Evolutionary conservation across 2,329 filamentous ascomycete genomes (phyloP), one percentile per base, ranked within the genome.

Genomic region (Phaeoacremonium minimum): DNA sequence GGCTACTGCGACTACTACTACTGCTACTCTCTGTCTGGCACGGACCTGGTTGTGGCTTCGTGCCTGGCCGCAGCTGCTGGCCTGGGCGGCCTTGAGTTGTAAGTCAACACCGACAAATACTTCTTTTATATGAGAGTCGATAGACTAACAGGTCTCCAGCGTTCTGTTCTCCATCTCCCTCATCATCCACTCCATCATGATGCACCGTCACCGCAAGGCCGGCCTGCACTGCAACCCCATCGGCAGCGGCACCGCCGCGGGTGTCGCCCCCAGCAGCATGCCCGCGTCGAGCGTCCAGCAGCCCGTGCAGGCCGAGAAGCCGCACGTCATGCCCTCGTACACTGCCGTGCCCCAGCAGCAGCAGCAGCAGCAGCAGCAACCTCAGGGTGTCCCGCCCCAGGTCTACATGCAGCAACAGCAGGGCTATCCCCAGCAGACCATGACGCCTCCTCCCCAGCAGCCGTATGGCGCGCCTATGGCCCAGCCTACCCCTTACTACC

Each of bases 51-150:
- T 3, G 48, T 51, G 14, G 48, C 41, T 14, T 38, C 35, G 19
- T 60, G 49, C 43, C 42, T 55, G 37, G 59, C 60, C 0, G 61
- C 57, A 4, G 61, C 58, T 0, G 55, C 63, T 4, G 66, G 54
- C 3, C 38, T 73, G 1, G 68, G 67, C 5, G 64, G 53, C 2
- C 11, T 71, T 0, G 46, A 65, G 19, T 69, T 69, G 69, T 73
- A 53, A 48, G 66, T 57, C 5, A 11, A 9, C 22, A n/a, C 22
- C 22, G 9, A 26, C n/a, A 26, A 9, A 2, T 3, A 9, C n/a
- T 26, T 26, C 9, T 26, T n/a, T n/a, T 26, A n/a, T 9, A 26
- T 9, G 22, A 26, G 22, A 26, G 9, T 9, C 22, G 22, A n/a
- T 9, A 26, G n/a, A 26, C 22, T 9, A 9, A 26, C 22, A 9